Percentiles rank a stretch among this genome's conserved stretches.
These are phyloP conservation scores for Tolypocladium endophyticum DNA, from an alignment of 2,329 filamentous ascomycete genomes.

Conservation along the genomic window DNA sequence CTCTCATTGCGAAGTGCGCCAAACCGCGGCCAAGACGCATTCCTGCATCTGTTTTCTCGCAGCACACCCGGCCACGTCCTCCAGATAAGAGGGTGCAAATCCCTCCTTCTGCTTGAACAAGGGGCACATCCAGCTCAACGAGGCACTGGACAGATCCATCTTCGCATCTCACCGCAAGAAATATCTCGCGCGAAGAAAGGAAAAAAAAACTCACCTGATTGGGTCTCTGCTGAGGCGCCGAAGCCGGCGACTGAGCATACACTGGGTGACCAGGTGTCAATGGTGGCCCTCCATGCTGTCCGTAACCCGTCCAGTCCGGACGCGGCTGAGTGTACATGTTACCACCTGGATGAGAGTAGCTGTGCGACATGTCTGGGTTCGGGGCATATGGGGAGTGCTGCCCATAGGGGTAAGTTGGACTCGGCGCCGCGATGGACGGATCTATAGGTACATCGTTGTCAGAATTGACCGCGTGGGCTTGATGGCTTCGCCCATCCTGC, in stretches of 20 bases:
- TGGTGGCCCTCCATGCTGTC: conserved; percentile 38
- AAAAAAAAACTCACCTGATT: conserved; percentile 44
- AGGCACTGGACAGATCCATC: not conserved
- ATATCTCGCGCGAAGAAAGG: not conserved
- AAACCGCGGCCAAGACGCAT: not conserved
- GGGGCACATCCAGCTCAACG: not conserved
- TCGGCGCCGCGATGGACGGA: conserved; percentile 90
- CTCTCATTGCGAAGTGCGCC: not conserved
- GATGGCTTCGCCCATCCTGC: conserved; percentile 71
- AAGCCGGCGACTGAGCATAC: conserved; percentile 44
- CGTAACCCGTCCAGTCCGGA: conserved; percentile 66
- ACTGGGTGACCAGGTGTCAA: conserved; percentile 42
- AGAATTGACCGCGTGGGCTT: conserved; percentile 74
- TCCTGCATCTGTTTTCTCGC: not conserved
- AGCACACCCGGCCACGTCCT: not conserved
- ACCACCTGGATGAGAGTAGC: conserved; percentile 52
- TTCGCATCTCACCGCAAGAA: not conserved
- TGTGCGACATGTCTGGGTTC: conserved; percentile 77
- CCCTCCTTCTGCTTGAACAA: not conserved
- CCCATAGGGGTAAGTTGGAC: conserved; percentile 76
- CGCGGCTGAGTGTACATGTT: conserved; percentile 59
- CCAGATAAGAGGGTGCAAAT: not conserved
- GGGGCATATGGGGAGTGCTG: conserved; percentile 83
- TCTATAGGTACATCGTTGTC: conserved; percentile 97
- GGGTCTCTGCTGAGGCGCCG: conserved; percentile 43